Percentiles rank a stretch among this genome's conserved stretches.
phyloP scores from a whole-genome alignment of 2,329 filamentous ascomycete species.

The Acrodontium crateriforme region DNA sequence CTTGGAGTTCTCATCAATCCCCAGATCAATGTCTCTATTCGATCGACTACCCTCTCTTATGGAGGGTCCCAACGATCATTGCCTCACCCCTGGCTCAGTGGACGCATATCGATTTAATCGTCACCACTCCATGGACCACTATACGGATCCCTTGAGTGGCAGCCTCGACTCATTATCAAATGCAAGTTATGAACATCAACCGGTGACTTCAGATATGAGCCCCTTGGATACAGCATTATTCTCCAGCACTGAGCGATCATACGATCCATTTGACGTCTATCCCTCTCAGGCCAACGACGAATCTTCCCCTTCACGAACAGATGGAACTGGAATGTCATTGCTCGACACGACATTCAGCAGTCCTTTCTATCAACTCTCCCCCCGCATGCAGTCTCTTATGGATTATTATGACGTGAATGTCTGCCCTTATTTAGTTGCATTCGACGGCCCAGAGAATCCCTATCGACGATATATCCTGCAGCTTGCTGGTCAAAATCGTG shows the following conservation, averaged over 20 bases:
- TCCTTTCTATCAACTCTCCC: conserved; percentile 45
- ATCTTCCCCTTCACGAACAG: conserved; percentile 10
- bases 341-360: conserved; percentile 19
- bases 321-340: too few species aligned
- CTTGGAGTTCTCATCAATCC: conserved; percentile 33
- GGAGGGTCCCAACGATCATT: too few species aligned
- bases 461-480: conserved; percentile 72
- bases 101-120: too few species aligned
- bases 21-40: conserved; percentile 31
- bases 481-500: conserved; percentile 62
- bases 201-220: too few species aligned
- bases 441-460: conserved; percentile 74
- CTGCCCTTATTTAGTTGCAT: conserved; percentile 80
- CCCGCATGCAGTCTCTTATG: conserved; percentile 76
- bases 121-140: too few species aligned
- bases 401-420: conserved; percentile 90
- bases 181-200: too few species aligned
- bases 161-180: too few species aligned
- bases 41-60: too few species aligned
- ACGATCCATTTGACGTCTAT: conserved; percentile 7
- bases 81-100: too few species aligned
- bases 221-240: too few species aligned
- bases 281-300: conserved; percentile 10
- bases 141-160: too few species aligned
- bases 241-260: too few species aligned